phyloP scores from a whole-genome alignment of 345 rosid species.

The Syzygium grande region DNA sequence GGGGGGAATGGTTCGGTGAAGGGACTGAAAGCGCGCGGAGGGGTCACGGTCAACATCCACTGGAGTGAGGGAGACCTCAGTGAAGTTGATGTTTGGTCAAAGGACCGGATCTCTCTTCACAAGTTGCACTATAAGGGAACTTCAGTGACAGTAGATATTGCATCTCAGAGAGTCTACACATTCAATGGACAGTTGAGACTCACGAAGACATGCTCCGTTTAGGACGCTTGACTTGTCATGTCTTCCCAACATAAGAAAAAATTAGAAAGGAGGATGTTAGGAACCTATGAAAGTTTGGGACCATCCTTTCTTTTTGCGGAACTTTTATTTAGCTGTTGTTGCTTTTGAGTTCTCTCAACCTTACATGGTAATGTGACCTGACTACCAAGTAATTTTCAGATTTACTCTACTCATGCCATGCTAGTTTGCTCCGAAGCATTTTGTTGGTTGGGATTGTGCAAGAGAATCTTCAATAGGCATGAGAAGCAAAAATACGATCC shows the following conservation, averaged over 20 bases:
- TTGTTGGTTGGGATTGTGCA: not conserved
- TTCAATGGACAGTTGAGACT: conserved; percentile 42
- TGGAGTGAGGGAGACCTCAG: conserved; percentile 81
- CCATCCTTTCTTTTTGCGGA: not conserved
- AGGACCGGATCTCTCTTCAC: conserved; percentile 20
- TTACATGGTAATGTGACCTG: not conserved
- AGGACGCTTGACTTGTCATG: not conserved
- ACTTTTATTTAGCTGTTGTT: not conserved
- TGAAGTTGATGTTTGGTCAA: conserved; percentile 49
- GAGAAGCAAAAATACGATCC: not conserved
- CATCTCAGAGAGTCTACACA: conserved; percentile 35
- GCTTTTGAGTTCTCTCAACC: not conserved
- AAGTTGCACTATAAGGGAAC: conserved; percentile 47
- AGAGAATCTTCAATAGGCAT: not conserved
- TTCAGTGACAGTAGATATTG: conserved; percentile 20
- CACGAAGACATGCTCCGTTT: conserved; percentile 14
- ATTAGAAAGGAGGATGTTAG: not conserved
- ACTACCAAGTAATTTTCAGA: not conserved
- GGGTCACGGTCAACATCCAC: conserved; percentile 50
- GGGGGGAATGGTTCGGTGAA: conserved; percentile 67
- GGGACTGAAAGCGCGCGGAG: conserved; percentile 77
- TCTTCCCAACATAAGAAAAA: not conserved
- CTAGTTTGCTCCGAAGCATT: not conserved
- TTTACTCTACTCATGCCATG: not conserved
- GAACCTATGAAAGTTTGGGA: not conserved